Base-by-base conservation (phyloP, 495 filamentous ascomycete genomes). In the Lophiostoma macrostomum region DNA sequence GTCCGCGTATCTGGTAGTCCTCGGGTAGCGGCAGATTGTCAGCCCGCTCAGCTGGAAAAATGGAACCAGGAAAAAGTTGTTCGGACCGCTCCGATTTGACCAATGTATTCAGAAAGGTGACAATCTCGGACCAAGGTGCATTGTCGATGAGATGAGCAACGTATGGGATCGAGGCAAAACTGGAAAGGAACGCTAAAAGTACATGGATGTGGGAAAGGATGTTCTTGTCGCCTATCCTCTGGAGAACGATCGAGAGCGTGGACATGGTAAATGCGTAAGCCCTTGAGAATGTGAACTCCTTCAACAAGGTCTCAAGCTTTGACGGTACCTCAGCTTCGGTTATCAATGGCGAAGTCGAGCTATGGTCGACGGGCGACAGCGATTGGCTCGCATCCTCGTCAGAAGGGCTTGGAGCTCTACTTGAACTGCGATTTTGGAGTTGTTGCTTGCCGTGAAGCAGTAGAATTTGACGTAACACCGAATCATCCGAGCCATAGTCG, bases 1-100 rank as follows among this genome's bases (percentile, higher is more conserved):
- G 77, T 0, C 91, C 93, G 4, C 85, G 79, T 47, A 95, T 80
- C 0, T 83, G 73, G 53, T 82, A 96, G 56, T 98, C 93, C 56
- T 96, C 93, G 0, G 88, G 83, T 0, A 96, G 65, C 4, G 88
- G 88, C 7, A 30, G 49, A 18, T 47, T 56, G 29, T 57, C 51
- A 19, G 24, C 22, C 46, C 41, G 41, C 12, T 60, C 56, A 24
- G 38, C 18, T 11, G 55, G 56, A 28, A 64, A 64, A 0, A 59
- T 11, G 16, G 55, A 34, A 23, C 45, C 50, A 5, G 54, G n/a
- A n/a, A 55, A 40, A 32, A 53, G 74, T 11, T 65, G 53, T 38
- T 73, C 70, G 39, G 73, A 49, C 12, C 63, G 66, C 13, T 74
- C 68, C 14, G 61, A 73, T 3, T 69, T 70, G 5, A 71, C 58